Evolutionary conservation across 768 basidiomycete genomes (phyloP).

Genomic region (Punctularia strigosozonata): DNA sequence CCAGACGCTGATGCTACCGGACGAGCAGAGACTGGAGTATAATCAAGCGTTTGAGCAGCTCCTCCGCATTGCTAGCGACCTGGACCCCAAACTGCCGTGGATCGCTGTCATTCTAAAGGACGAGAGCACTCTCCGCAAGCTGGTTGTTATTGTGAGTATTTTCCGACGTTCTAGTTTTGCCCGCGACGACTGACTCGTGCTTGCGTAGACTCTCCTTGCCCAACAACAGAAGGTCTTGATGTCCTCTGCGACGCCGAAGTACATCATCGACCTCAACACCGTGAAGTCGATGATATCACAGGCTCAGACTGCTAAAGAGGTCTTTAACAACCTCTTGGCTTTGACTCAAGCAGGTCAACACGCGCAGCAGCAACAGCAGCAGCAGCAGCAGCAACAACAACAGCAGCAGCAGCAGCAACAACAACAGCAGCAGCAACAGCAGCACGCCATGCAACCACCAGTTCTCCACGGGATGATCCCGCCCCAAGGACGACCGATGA

Average conservation of each 20-base stretch:
- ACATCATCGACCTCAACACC: conserved; percentile 10
- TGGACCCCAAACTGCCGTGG: conserved; percentile 39
- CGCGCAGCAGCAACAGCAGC: conserved; percentile 1
- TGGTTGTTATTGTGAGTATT: conserved; percentile 42
- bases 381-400: not conserved
- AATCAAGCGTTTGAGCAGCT: conserved; percentile 37
- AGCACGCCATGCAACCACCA: no score
- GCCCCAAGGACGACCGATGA: not conserved
- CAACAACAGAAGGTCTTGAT: conserved; percentile 28
- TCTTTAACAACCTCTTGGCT: conserved; percentile 16
- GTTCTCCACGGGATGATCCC: no score
- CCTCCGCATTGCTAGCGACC: conserved; percentile 29
- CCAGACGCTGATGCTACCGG: conserved; percentile 20
- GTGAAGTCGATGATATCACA: conserved; percentile 28
- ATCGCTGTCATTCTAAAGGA: conserved; percentile 33
- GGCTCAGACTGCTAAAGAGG: conserved; percentile 27
- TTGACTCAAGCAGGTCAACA: conserved; percentile 4
- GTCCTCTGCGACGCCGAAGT: conserved; percentile 21
- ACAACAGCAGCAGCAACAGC: no score
- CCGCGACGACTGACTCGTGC: conserved; percentile 5
- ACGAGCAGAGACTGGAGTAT: conserved; percentile 44
- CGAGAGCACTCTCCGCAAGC: conserved; percentile 35
- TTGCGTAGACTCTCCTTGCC: conserved; percentile 14
- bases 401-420: no score
- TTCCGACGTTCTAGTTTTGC: conserved; percentile 1